phyloP scores from a whole-genome alignment of 2,329 filamentous ascomycete genomes.

The Xylaria sp. region DNA sequence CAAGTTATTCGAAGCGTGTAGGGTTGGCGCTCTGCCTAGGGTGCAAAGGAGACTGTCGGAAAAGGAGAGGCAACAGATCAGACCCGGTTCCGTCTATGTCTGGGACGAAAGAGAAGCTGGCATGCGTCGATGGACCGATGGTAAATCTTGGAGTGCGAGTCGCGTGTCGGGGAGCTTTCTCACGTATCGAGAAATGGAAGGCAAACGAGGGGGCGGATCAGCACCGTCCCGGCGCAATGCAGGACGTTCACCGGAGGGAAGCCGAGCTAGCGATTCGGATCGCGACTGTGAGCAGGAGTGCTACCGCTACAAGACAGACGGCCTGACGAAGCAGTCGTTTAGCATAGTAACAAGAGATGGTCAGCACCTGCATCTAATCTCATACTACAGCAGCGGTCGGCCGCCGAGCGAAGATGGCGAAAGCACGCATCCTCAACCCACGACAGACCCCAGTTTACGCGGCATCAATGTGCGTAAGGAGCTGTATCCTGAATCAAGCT shows the following conservation, averaged over 20 bases:
- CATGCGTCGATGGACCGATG: conserved; percentile 97
- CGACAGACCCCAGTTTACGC: conserved; percentile 71
- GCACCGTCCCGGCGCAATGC: conserved; percentile 51
- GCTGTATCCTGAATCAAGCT: conserved; percentile 94
- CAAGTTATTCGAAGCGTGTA: conserved; percentile 95
- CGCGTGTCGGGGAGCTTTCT: conserved; percentile 95
- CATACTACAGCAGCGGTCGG: conserved; percentile 89
- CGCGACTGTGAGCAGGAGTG: conserved; percentile 82
- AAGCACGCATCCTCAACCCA: conserved; percentile 63
- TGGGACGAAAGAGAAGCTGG: conserved; percentile 98
- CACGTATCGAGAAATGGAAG: conserved; percentile 98
- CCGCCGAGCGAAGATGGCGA: conserved; percentile 67
- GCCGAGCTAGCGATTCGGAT: conserved; percentile 76
- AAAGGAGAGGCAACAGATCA: conserved; percentile 93
- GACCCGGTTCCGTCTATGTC: conserved; percentile 96
- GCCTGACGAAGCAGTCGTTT: conserved; percentile 99
- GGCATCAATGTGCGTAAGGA: conserved; percentile 84
- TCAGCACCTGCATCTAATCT: conserved; percentile 94
- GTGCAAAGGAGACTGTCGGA: conserved; percentile 92
- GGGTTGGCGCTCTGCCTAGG: conserved; percentile 79
- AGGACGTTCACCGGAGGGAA: conserved; percentile 78
- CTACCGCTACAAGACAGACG: conserved; percentile 92
- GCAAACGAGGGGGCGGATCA: conserved; percentile 82
- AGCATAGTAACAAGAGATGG: conserved; percentile 88
- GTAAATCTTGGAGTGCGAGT: conserved; percentile 98